A percentile compares a stretch with the other conserved stretches of the same genome.
phyloP scores from a whole-genome alignment of 352 stramenopile species.

The Phytophthora fragariaefolia region DNA sequence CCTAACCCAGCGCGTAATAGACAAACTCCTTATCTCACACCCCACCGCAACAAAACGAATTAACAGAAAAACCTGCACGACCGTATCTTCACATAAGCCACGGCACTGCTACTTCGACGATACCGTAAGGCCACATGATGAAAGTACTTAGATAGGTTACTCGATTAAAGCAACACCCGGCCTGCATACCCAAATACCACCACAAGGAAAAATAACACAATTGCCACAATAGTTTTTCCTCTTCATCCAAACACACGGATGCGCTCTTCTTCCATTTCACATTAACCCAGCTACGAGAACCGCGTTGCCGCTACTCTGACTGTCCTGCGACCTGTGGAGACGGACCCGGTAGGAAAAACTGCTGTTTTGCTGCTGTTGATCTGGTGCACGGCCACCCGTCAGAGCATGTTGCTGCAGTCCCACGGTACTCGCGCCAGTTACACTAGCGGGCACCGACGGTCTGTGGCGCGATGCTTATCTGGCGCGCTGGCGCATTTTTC shows the following conservation, averaged over 20 bases:
- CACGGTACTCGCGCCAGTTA: too few relatives aligned
- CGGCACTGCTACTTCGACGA: too few relatives aligned
- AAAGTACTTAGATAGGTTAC: too few relatives aligned
- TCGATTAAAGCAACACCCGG: not conserved
- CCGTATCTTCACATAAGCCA: too few relatives aligned
- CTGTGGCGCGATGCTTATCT: constrained; percentile 88
- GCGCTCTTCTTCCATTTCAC: constrained; percentile 27
- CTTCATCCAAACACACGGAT: constrained; percentile 31
- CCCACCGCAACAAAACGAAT: too few relatives aligned
- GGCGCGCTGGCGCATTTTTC: constrained; percentile 99
- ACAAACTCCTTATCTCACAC: too few relatives aligned
- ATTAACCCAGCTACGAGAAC: constrained; percentile 17
- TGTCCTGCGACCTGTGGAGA: constrained; percentile 10
- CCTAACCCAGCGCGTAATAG: too few relatives aligned
- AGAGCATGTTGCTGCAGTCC: constrained; percentile 13
- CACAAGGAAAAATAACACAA: not conserved
- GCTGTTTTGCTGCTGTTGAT: constrained; percentile 27
- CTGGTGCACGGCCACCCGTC: constrained; percentile 18
- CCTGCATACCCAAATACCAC: not conserved
- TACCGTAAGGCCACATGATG: too few relatives aligned
- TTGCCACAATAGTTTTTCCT: constrained; percentile 8
- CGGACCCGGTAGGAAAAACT: constrained; percentile 19
- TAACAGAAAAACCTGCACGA: too few relatives aligned
- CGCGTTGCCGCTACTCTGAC: not conserved
- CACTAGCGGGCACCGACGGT: constrained; percentile 12